Conservation (phyloP, 1,139 yeast species). For the Meyerozyma elateridarum region DNA sequence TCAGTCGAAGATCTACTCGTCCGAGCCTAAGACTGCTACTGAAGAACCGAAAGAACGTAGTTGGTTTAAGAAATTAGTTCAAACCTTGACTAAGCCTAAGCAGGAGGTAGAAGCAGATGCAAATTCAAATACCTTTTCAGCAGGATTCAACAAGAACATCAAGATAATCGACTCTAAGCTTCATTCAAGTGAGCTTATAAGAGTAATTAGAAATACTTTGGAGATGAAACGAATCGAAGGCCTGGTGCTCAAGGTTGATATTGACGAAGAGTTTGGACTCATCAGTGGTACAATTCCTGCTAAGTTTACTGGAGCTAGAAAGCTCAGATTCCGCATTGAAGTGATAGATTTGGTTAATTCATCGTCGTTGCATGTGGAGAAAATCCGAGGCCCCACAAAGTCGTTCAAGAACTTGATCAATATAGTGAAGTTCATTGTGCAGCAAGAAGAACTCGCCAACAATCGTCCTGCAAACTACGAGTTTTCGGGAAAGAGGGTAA, state of each 20-base stretch:
- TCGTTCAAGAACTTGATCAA: constrained; percentile 53
- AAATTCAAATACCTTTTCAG: constrained; percentile 6
- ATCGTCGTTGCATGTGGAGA: constrained; percentile 51
- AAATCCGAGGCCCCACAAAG: constrained; percentile 64
- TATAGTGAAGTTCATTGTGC: constrained; percentile 40
- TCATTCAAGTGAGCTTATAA: constrained; percentile 25
- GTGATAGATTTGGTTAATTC: constrained; percentile 35
- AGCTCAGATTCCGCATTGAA: constrained; percentile 44
- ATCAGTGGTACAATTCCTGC: constrained; percentile 47
- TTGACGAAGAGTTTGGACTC: constrained; percentile 41
- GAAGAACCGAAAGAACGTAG: constrained; percentile 11
- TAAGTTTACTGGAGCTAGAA: constrained; percentile 44
- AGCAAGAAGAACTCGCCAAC: constrained; percentile 31
- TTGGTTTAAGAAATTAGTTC: constrained; percentile 40
- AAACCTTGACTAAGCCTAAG: constrained; percentile 9
- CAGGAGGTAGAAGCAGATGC: constrained; percentile 7
- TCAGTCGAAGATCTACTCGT: constrained; percentile 10
- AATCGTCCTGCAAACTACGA: constrained; percentile 14
- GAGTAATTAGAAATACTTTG: constrained; percentile 36
- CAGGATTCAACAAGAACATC: constrained; percentile 21
- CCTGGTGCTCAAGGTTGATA: constrained; percentile 36
- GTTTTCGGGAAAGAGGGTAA: constrained; percentile 14
- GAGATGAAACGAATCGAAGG: constrained; percentile 51
- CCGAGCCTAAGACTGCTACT: constrained; percentile 9
- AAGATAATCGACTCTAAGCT: constrained; percentile 32